These are phyloP conservation scores for Globisporangium cylindrosporum DNA, from an alignment of 352 stramenopile species.

Conservation along the genomic window DNA sequence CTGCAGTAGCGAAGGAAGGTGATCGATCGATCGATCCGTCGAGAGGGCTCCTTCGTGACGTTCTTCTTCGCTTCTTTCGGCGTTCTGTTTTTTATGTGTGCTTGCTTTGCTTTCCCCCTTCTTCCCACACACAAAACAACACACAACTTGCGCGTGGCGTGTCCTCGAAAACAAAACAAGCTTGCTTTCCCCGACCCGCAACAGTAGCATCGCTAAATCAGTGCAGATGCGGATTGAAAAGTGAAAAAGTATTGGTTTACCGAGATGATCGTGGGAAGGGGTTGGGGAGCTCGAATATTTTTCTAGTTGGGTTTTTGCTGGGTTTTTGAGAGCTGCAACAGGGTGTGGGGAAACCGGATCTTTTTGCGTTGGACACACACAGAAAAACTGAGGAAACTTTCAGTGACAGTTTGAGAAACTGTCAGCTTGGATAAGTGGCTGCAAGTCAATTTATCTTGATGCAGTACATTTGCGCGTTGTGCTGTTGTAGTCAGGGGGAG, in stretches of 20 bases:
- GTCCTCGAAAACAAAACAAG: not conserved
- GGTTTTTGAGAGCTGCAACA: not conserved
- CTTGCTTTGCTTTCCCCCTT: not conserved
- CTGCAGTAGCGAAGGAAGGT: not conserved
- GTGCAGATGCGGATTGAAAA: not conserved
- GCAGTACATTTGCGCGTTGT: not conserved
- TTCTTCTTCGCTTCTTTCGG: not conserved
- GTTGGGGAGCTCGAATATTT: not conserved
- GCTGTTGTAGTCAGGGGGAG: not conserved
- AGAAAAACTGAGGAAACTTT: conserved; percentile 1
- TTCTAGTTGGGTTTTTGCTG: not conserved
- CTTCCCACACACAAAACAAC: not conserved
- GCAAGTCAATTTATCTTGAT: not conserved
- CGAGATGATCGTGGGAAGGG: not conserved
- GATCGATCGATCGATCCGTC: not conserved
- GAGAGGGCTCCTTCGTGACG: not conserved
- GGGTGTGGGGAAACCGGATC: conserved; percentile 5
- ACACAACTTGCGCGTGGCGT: not conserved
- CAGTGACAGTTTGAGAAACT: conserved; percentile 1
- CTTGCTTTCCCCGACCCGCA: not conserved
- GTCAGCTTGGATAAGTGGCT: not conserved
- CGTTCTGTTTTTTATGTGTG: conserved; percentile 7
- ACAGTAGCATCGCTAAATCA: not conserved
- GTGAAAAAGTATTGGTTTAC: not conserved
- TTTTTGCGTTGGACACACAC: conserved; percentile 16